Evolutionary conservation across 2,329 filamentous ascomycete species (phyloP), one percentile per base, ranked within the genome.

Genomic region (Incumbomyces lentus): DNA sequence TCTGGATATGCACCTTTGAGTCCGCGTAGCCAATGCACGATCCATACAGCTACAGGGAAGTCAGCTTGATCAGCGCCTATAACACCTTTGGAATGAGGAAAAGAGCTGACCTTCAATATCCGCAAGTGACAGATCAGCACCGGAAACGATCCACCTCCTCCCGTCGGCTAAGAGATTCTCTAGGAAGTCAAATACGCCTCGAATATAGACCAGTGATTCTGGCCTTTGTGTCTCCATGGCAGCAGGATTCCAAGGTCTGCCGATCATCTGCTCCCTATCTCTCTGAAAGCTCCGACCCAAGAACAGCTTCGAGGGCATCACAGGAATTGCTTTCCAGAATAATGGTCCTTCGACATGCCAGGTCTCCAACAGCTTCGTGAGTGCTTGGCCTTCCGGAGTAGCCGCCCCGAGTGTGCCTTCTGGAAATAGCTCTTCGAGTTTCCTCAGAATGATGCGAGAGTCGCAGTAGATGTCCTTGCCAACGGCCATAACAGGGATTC

Each of bases 381-480:
- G 44, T 5, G 72, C 74, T 30, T 60, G 58, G 19, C 72, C 62
- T 7, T 73, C 68, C 2, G 61, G 58, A 26, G 59, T 58, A 1
- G 63, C 54, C 30, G 68, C 60, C 32, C 66, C 64, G 50, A 68
- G 49, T 57, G 67, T 59, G 12, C 65, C 60, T 2, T 68, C 52
- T 0, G 74, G 74, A 58, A 74, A 77, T 31, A 74, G 64, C 1
- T 66, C 55, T 35, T 56, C 53, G 1, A 86, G 74, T 60, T 78
- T 81, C 14, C 62, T 62, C 16, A 87, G 63, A 56, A 86, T 85
- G 14, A 85, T 71, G 2, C 79, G 76, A 1, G 79, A 80, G 67
- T 87, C 82, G 50, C 78, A 68, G 65, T 84, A 86, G 36, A 87
- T 66, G 58, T 84, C 76, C 4, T 75, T 69, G 12, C 79, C 81